phyloP scores from a whole-genome alignment of 192 early-diverging fungal genomes.

The Gonapodya sp. region DNA sequence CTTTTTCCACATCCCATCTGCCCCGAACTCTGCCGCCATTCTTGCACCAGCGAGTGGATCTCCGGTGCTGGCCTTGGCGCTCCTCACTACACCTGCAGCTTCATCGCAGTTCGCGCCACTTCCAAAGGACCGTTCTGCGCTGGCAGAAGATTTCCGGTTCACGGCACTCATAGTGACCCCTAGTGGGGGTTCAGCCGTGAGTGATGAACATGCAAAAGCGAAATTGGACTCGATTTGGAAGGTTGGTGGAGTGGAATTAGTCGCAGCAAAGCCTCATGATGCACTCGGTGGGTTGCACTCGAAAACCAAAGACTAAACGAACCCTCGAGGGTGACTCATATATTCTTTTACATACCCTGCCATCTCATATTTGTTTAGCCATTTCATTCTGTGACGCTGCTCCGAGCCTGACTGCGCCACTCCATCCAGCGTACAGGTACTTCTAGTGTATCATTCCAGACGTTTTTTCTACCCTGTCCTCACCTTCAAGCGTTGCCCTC shows the following conservation, averaged over 20 bases:
- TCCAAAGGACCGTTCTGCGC: background rate
- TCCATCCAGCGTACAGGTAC: constrained; percentile 5
- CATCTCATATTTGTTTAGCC: background rate
- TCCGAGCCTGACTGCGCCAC: background rate
- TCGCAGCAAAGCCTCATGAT: background rate
- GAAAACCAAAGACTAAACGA: too few species aligned
- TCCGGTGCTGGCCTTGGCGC: background rate
- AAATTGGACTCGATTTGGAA: background rate
- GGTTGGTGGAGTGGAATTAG: background rate
- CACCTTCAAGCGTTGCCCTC: too few species aligned
- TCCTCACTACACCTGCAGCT: background rate
- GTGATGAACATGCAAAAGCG: background rate
- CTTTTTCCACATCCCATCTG: background rate
- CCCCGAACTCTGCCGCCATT: background rate
- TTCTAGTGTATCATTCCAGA: too few species aligned
- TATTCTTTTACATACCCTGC: background rate
- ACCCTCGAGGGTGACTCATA: too few species aligned
- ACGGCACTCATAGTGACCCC: background rate
- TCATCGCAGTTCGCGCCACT: background rate
- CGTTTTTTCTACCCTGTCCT: too few species aligned
- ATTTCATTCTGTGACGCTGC: constrained; percentile 6
- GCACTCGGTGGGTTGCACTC: background rate
- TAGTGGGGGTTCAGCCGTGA: background rate
- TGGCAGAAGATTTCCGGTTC: background rate
- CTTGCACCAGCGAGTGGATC: background rate